A percentile compares a stretch with the other conserved stretches of the same genome.
Conservation (phyloP, 148 eudicot genomes). For the Vaccinium darrowii region DNA sequence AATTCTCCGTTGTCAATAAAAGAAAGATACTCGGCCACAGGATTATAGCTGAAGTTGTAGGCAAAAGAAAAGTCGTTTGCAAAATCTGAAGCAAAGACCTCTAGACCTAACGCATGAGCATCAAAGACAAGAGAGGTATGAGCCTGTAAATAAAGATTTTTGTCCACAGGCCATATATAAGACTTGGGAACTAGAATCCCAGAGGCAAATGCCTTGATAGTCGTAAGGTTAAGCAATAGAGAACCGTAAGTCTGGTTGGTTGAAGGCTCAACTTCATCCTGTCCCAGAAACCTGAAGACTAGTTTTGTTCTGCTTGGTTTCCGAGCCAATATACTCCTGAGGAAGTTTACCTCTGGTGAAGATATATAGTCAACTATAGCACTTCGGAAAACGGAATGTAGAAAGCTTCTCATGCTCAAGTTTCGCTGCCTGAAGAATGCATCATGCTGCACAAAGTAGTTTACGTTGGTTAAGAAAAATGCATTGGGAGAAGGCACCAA, state of each 20-base stretch:
- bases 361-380: constrained; percentile 61
- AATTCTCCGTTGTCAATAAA: constrained; percentile 74
- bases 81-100: constrained; percentile 75
- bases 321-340: constrained; percentile 51
- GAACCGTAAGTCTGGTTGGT: constrained; percentile 80
- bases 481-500: not conserved
- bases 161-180: constrained; percentile 81
- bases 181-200: constrained; percentile 90
- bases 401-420: constrained; percentile 64
- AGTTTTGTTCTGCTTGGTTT: constrained; percentile 55
- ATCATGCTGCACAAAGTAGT: constrained; percentile 61
- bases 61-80: constrained; percentile 65
- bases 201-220: constrained; percentile 76
- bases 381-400: constrained; percentile 46
- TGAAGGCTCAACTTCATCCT: constrained; percentile 49
- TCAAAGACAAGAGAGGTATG: constrained; percentile 71
- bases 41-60: constrained; percentile 81
- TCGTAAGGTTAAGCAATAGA: constrained; percentile 62
- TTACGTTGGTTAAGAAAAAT: not conserved
- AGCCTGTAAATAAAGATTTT: constrained; percentile 47
- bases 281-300: constrained; percentile 61
- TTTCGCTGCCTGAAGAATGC: constrained; percentile 66
- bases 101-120: constrained; percentile 76
- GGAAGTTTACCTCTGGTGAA: constrained; percentile 79
- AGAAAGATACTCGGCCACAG: constrained; percentile 62